Conservation (phyloP, 148 eudicot species). For the Nepenthes gracilis region DNA sequence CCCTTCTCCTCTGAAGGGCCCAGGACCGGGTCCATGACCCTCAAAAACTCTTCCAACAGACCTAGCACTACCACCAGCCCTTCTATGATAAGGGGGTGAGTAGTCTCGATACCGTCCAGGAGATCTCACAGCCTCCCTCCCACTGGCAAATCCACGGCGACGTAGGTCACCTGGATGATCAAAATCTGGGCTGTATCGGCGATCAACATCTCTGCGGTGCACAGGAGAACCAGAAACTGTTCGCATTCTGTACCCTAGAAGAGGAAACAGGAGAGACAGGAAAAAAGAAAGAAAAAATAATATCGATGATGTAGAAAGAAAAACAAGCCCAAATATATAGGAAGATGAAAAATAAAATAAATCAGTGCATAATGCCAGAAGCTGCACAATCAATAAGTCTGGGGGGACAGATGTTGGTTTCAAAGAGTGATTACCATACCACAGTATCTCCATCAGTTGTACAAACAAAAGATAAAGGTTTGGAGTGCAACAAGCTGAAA, state of each 20-base stretch:
- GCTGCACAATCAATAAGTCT: background rate
- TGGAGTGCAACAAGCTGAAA: background rate
- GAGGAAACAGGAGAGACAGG: constrained; percentile 20
- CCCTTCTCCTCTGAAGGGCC: constrained; percentile 43
- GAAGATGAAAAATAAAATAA: constrained; percentile 6
- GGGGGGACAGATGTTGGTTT: background rate
- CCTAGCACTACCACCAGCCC: constrained; percentile 62
- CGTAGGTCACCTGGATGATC: constrained; percentile 49
- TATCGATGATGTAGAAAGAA: constrained; percentile 26
- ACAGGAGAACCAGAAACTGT: constrained; percentile 81
- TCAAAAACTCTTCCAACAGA: constrained; percentile 45
- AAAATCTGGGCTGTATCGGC: constrained; percentile 59
- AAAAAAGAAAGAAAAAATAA: constrained; percentile 1
- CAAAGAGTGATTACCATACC: background rate
- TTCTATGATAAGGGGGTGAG: constrained; percentile 68
- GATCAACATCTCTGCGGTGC: constrained; percentile 61
- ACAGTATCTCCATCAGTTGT: background rate
- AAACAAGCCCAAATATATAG: constrained; percentile 8
- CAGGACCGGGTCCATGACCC: constrained; percentile 55
- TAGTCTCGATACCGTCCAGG: constrained; percentile 63
- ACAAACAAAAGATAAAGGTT: too few relatives aligned
- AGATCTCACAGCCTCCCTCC: constrained; percentile 40
- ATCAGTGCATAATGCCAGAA: constrained; percentile 7
- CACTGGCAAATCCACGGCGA: constrained; percentile 61
- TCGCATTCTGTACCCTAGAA: constrained; percentile 79